A percentile compares a stretch with the other conserved stretches of the same genome.
Evolutionary conservation across 2,329 filamentous ascomycete genomes (phyloP).

Genomic region (Exophiala sp.): DNA sequence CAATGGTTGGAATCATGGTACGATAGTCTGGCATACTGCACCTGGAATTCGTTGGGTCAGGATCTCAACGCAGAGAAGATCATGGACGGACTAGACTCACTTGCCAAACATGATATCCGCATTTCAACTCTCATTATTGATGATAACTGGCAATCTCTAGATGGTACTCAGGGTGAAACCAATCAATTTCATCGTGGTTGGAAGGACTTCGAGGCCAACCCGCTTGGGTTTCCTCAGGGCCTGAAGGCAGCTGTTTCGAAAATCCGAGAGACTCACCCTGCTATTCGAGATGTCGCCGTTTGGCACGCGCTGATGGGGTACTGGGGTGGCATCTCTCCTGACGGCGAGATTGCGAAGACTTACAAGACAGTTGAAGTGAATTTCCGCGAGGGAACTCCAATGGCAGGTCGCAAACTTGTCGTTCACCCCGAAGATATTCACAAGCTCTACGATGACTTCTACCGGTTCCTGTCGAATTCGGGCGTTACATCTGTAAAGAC

Average conservation of each 20-base stretch:
- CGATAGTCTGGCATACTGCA: constrained; percentile 89
- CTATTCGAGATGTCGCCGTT: constrained; percentile 77
- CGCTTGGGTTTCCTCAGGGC: constrained; percentile 70
- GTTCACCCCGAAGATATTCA: constrained; percentile 68
- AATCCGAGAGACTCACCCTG: constrained; percentile 63
- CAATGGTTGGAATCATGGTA: constrained; percentile 82
- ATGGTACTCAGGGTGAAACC: constrained; percentile 47
- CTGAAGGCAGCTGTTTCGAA: constrained; percentile 63
- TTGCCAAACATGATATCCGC: constrained; percentile 66
- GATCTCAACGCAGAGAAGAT: constrained; percentile 75
- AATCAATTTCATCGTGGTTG: constrained; percentile 53
- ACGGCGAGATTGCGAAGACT: constrained; percentile 63
- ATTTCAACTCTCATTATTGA: constrained; percentile 88
- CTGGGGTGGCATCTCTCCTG: constrained; percentile 79
- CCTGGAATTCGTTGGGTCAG: constrained; percentile 90
- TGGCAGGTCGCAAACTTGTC: constrained; percentile 60
- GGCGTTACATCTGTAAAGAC: constrained; percentile 88
- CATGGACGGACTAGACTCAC: constrained; percentile 62
- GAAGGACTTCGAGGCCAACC: constrained; percentile 81
- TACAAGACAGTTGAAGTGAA: constrained; percentile 67
- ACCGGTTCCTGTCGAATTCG: constrained; percentile 65
- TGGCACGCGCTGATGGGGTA: constrained; percentile 89
- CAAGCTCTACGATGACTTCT: constrained; percentile 86
- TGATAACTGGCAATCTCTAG: constrained; percentile 87
- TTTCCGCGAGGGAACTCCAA: constrained; percentile 47